Percentiles rank a stretch among this genome's conserved stretches.
These are phyloP conservation scores for Chlorophyllum brunneum DNA, from an alignment of 768 basidiomycete species.

Conservation along the genomic window DNA sequence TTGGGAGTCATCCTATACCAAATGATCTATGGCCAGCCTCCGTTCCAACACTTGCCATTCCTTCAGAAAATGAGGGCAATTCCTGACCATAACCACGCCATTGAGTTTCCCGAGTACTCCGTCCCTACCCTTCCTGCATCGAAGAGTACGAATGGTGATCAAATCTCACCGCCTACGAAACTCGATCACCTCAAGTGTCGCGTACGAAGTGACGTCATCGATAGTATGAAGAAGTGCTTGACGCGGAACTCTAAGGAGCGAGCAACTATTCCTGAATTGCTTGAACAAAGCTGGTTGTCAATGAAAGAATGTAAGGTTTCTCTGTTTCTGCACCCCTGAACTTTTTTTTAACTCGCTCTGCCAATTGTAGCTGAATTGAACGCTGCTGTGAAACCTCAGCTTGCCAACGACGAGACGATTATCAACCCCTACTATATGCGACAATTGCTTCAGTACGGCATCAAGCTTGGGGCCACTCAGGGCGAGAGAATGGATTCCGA, in stretches of 20 bases:
- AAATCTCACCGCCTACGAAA: slow-evolving; percentile 44
- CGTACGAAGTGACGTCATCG: slow-evolving; percentile 76
- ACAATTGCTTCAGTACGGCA: slow-evolving; percentile 69
- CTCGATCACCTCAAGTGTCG: slow-evolving; percentile 65
- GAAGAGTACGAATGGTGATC: slow-evolving; percentile 23
- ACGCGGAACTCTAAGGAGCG: slow-evolving; percentile 76
- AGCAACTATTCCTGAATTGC: slow-evolving; percentile 81
- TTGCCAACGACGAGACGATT: slow-evolving; percentile 56
- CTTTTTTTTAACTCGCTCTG: not conserved
- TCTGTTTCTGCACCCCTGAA: not conserved
- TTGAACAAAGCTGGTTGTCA: slow-evolving; percentile 77
- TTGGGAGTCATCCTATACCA: slow-evolving; percentile 97
- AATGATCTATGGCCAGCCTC: slow-evolving; percentile 94
- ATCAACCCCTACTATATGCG: slow-evolving; percentile 81
- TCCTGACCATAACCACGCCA: slow-evolving; percentile 68
- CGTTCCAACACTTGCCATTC: slow-evolving; percentile 82
- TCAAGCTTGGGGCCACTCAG: slow-evolving; percentile 48
- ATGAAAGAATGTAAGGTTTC: slow-evolving; percentile 51
- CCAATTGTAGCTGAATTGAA: slow-evolving; percentile 9
- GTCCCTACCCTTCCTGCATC: slow-evolving; percentile 45
- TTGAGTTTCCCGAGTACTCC: slow-evolving; percentile 78
- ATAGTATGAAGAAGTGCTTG: slow-evolving; percentile 80
- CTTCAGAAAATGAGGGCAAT: slow-evolving; percentile 94
- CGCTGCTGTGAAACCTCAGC: slow-evolving; percentile 27
- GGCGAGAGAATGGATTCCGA: slow-evolving; percentile 41